Percentiles rank a stretch among this genome's conserved stretches.
Evolutionary conservation across 2,329 filamentous ascomycete species (phyloP).

Genomic region (Sporothrix brunneoviolacea): DNA sequence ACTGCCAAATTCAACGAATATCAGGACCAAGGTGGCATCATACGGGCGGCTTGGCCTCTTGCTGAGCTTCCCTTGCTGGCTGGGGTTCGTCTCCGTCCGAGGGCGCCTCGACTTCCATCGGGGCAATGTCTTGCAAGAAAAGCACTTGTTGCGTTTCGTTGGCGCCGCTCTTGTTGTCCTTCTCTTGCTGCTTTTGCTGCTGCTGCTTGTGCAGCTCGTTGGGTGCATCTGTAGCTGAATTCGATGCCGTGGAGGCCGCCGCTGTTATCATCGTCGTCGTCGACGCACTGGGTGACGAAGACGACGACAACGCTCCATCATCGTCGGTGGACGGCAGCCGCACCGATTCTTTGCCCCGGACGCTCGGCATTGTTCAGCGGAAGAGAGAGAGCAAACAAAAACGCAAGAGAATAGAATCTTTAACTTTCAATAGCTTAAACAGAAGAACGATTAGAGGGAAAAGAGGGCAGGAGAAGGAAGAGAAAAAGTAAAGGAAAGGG

Average conservation of each 20-base stretch:
- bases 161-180: background rate
- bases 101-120: no score
- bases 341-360: background rate
- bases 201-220: background rate
- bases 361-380: constrained; percentile 3
- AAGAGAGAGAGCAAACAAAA: background rate
- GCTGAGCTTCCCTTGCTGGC: background rate
- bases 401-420: background rate
- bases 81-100: no score
- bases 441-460: background rate
- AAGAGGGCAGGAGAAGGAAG: background rate
- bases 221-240: background rate
- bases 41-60: background rate
- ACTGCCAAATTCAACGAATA: no score
- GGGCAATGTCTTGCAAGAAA: no score
- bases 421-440: background rate
- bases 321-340: constrained; percentile 9
- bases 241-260: constrained; percentile 3
- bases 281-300: constrained; percentile 5
- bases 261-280: constrained; percentile 13
- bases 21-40: no score
- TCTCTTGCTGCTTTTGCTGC: background rate
- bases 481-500: no score
- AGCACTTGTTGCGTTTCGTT: background rate
- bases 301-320: no score